Evolutionary conservation across 345 rosid genomes (phyloP), one percentile per base, ranked within the genome.

Genomic region (Eucalyptus tenuipes): DNA sequence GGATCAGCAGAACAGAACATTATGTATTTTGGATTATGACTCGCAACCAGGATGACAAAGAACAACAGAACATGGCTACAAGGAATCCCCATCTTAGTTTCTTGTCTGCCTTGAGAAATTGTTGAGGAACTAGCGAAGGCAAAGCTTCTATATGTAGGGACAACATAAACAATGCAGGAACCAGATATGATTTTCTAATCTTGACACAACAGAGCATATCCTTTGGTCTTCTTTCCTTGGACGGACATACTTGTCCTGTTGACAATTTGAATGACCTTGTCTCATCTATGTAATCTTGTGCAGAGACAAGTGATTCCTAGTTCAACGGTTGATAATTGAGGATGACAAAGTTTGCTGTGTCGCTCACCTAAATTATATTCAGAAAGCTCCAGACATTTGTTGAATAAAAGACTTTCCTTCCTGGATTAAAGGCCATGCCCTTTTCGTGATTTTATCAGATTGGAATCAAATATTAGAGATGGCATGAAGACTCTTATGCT

Each of bases 1-100:
- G 93, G 93, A 89, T 92, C 92, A 7, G 89, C 87, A 10, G 47
- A 75, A 75, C 47, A 75, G 82, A 75, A 75, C 8, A 75, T 2
- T 2, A 2, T 20, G 82, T 2, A 75, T 37, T 75, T 11, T 12
- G 13, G 82, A 75, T 75, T 20, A 11, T 40, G 82, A 20, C 82
- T 75, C 2, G 9, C 4, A 2, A 40, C 82, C 82, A 1, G 47
- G 82, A 40, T 2, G 2, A 75, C 47, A 37, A 75, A 10, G 47
- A 75, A 37, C 47, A 75, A 75, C 29, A 75, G 15, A 1, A 11
- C 47, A 37, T 37, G 82, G 82, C 82, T 18, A 75, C 4, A 75
- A 40, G 82, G 47, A 10, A 75, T 75, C 3, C 3, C 47, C 27
- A 75, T 75, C 2, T 75, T 75, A 2, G 5, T 75, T 75, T 75